phyloP scores from a whole-genome alignment of 805 yeast genomes.

The Naumovozyma castellii region DNA sequence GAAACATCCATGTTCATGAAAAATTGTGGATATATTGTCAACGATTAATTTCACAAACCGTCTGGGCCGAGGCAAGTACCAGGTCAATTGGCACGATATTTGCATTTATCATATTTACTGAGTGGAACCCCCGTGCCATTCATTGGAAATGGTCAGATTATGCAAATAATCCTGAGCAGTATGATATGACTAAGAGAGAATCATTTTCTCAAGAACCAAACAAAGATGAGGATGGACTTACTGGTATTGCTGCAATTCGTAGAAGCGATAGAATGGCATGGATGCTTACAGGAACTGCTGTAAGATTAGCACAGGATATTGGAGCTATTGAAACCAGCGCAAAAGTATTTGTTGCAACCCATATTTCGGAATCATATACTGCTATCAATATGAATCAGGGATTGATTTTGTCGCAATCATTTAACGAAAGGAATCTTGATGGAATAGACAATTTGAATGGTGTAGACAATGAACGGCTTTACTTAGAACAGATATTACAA shows the following conservation, averaged over 20 bases:
- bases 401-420: conserved; percentile 65
- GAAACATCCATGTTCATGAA: conserved; percentile 60
- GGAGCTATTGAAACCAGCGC: conserved; percentile 68
- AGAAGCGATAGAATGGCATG: conserved; percentile 86
- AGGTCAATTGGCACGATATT: conserved; percentile 79
- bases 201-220: conserved; percentile 8
- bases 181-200: conserved; percentile 11
- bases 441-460: conserved; percentile 28
- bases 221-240: conserved; percentile 40
- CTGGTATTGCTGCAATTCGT: conserved; percentile 78
- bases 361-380: conserved; percentile 70
- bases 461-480: conserved; percentile 28
- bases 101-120: conserved; percentile 77
- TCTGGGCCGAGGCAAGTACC: conserved; percentile 90
- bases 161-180: conserved; percentile 47
- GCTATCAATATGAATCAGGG: conserved; percentile 75
- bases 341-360: conserved; percentile 72
- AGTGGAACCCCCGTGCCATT: conserved; percentile 93
- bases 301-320: conserved; percentile 78
- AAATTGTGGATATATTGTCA: conserved; percentile 80
- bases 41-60: conserved; percentile 68
- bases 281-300: conserved; percentile 86
- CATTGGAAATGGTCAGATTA: conserved; percentile 84
- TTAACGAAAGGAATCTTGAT: conserved; percentile 42
- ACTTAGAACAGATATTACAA: conserved; percentile 20